Conservation (phyloP, 1,139 yeast genomes). For the Diutina pseudorugosa region DNA sequence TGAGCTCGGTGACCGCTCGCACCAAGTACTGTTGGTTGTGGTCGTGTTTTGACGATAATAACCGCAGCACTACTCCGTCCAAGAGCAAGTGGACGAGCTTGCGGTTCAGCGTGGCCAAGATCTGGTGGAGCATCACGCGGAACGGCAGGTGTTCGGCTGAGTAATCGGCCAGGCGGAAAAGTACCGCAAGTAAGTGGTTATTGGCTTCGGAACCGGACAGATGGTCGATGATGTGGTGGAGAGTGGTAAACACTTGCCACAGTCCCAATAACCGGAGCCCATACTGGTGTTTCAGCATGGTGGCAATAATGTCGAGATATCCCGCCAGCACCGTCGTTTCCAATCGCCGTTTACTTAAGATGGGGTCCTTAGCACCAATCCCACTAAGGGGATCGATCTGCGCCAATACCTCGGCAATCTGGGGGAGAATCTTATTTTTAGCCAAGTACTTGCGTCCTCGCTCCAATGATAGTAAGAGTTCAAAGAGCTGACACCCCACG, state of each 20-base stretch:
- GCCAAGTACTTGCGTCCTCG: slow-evolving; percentile 61
- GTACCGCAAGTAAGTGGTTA: not conserved
- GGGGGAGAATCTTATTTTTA: slow-evolving; percentile 71
- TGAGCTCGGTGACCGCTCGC: slow-evolving; percentile 48
- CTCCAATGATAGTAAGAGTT: slow-evolving; percentile 44
- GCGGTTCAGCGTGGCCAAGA: slow-evolving; percentile 14
- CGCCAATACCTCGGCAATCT: slow-evolving; percentile 76
- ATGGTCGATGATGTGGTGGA: not conserved
- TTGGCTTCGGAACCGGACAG: not conserved
- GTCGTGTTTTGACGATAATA: slow-evolving; percentile 22
- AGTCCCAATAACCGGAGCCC: slow-evolving; percentile 62
- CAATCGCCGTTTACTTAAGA: slow-evolving; percentile 50
- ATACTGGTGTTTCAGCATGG: slow-evolving; percentile 41
- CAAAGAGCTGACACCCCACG: slow-evolving; percentile 65
- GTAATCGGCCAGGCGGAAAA: not conserved
- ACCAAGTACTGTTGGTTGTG: slow-evolving; percentile 21
- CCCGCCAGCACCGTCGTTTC: slow-evolving; percentile 62
- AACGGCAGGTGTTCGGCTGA: not conserved
- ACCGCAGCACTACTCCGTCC: slow-evolving; percentile 32
- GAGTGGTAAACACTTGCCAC: slow-evolving; percentile 52
- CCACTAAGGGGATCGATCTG: slow-evolving; percentile 79
- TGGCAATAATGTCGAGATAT: slow-evolving; percentile 68
- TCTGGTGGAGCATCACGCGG: not conserved
- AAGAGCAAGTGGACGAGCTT: slow-evolving; percentile 48
- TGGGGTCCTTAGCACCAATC: slow-evolving; percentile 58